Percentiles rank a stretch among this genome's conserved stretches.
Conservation (phyloP, 2,329 filamentous ascomycete species). For the Aspergillus piperis region DNA sequence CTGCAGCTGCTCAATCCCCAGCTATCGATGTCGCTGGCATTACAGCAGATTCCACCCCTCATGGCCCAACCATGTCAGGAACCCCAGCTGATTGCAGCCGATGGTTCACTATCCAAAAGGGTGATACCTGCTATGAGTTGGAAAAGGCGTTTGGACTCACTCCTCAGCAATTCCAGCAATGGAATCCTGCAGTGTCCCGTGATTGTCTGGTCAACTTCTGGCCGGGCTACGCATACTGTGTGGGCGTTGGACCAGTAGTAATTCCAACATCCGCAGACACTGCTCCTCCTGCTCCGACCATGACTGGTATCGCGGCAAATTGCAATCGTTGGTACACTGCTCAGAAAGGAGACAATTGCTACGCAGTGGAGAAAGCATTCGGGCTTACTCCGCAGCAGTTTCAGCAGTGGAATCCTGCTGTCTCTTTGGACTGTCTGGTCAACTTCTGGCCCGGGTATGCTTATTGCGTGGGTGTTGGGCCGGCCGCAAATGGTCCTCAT, state of each 20-base stretch:
- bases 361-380: background rate
- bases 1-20: background rate
- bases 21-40: background rate
- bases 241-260: constrained; percentile 8
- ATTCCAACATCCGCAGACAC: background rate
- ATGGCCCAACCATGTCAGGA: constrained; percentile 10
- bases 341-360: constrained; percentile 16
- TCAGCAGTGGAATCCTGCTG: constrained; percentile 10
- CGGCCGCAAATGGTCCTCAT: background rate
- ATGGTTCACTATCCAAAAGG: constrained; percentile 16
- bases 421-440: constrained; percentile 10
- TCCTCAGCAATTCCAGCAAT: constrained; percentile 10
- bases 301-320: constrained; percentile 9
- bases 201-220: constrained; percentile 15
- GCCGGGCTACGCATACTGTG: constrained; percentile 14
- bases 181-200: constrained; percentile 11
- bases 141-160: constrained; percentile 4
- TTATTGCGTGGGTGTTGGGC: constrained; percentile 16
- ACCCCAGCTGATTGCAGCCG: constrained; percentile 10
- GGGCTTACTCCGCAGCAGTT: constrained; percentile 10
- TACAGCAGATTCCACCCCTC: constrained; percentile 7
- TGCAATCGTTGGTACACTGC: constrained; percentile 16
- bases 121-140: constrained; percentile 10
- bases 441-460: constrained; percentile 15
- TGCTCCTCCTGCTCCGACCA: background rate